Conservation (phyloP, 176 grass and related monocot species). For the Poa annua region DNA sequence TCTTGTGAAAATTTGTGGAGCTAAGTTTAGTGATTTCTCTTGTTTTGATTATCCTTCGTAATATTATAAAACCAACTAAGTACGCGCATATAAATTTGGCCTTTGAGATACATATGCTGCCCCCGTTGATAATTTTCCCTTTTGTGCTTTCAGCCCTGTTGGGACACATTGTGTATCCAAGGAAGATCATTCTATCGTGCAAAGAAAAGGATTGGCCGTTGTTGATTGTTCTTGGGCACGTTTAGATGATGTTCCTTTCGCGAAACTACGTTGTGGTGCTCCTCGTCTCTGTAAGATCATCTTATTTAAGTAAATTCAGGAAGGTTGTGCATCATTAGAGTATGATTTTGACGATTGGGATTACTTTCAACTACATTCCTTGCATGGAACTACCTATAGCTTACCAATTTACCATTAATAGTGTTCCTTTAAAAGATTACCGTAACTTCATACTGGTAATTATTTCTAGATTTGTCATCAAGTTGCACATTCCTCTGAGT, state of each 20-base stretch:
- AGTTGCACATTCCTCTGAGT: neutral
- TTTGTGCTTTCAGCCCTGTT: slow-evolving; percentile 68
- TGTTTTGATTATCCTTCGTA: slow-evolving; percentile 1
- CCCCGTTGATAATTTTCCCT: slow-evolving; percentile 29
- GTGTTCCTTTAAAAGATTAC: neutral
- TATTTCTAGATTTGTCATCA: neutral
- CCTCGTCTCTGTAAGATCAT: slow-evolving; percentile 85
- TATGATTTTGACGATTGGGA: neutral
- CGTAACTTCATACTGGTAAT: neutral
- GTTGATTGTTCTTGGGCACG: slow-evolving; percentile 99
- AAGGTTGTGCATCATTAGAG: neutral
- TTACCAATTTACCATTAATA: neutral
- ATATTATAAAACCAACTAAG: neutral
- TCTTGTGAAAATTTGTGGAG: neutral
- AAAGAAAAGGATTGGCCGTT: slow-evolving; percentile 90
- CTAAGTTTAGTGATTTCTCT: neutral
- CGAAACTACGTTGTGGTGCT: slow-evolving; percentile 90
- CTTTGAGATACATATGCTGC: slow-evolving; percentile 4
- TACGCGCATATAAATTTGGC: neutral
- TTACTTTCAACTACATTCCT: slow-evolving; percentile 4
- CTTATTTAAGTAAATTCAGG: neutral
- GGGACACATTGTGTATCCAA: slow-evolving; percentile 92
- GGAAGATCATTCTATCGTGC: slow-evolving; percentile 75
- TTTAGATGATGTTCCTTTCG: slow-evolving; percentile 91
- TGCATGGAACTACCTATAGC: slow-evolving; percentile 1